A percentile compares a stretch with the other conserved stretches of the same genome.
These are phyloP conservation scores for Centella asiatica DNA, from an alignment of 129 eudicot genomes.

Conservation along the genomic window DNA sequence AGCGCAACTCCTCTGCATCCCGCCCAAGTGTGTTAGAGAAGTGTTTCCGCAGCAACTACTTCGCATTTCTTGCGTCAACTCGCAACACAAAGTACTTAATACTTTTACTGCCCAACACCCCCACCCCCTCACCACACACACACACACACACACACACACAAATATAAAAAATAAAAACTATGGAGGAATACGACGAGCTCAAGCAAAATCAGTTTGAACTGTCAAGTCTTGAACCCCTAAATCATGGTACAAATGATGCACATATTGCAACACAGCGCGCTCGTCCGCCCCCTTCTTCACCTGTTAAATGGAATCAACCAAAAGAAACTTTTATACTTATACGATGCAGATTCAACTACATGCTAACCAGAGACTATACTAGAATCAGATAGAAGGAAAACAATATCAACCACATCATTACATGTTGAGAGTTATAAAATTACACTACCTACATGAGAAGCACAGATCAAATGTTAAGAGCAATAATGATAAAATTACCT, in stretches of 20 bases:
- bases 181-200: no score
- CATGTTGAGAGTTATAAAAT: not conserved
- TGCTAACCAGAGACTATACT: not conserved
- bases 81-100: no score
- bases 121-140: no score
- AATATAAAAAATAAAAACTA: no score
- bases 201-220: conserved; percentile 46
- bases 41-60: no score
- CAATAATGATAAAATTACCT: conserved; percentile 28
- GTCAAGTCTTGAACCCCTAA: conserved; percentile 79
- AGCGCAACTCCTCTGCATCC: no score
- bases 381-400: not conserved
- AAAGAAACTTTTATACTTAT: not conserved
- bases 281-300: conserved; percentile 71
- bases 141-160: no score
- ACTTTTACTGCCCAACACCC: no score
- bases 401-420: no score
- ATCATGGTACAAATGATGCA: conserved; percentile 80
- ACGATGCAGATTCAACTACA: not conserved
- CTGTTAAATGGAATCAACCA: conserved; percentile 24
- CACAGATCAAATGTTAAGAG: not conserved
- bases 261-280: conserved; percentile 46
- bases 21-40: no score
- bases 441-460: no score
- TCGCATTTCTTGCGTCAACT: no score